Base-by-base conservation (phyloP, 768 basidiomycete species). In the Mycena galopus region DNA sequence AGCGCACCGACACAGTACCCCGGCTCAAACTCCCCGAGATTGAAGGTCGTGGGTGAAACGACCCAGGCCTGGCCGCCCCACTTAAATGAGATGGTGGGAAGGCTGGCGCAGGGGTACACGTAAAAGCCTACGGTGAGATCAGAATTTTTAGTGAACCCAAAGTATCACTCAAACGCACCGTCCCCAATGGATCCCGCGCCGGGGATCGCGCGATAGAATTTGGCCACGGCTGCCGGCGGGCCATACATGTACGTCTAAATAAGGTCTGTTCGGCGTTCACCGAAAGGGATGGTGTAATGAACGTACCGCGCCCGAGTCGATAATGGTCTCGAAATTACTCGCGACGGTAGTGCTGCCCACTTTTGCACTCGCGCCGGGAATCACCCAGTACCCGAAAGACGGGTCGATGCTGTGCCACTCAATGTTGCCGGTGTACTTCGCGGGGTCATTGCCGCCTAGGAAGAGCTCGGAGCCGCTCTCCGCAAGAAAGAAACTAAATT, bases 1-100 rank as follows among this genome's bases (percentile, higher is more conserved):
- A 93, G 86, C 4, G 89, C 88, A 37, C 89, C 89, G 0, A 84
- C 77, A 76, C 92, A 79, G 12, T 65, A 80, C n/a, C 89, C 90
- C 63, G 87, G 64, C 64, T 81, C 83, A 53, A 73, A 66, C 73
- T 17, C 32, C 7, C 88, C 77, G 25, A 88, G 65, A 17, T 89
- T 88, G 65, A 78, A 75, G 29, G 27, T 77, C 17, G 82, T 65
- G 64, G 88, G 82, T 4, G 87, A 84, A 70, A 91, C 89, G 29
- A 82, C 33, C 76, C 80, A 86, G 0, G 73, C 50, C 56, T 78
- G 75, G 25, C 80, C 80, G 65, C 82, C 82, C 76, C 86, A 84
- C 7, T 76, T 77, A 73, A 88, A 78, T 10, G 78, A 71, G 19
- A 86, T 67, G 2, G 68, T 60, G 16, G 78, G 75, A 19, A 74